These are phyloP conservation scores for Pyrus betulifolia DNA, from an alignment of 306 rosid species.

Conservation along the genomic window DNA sequence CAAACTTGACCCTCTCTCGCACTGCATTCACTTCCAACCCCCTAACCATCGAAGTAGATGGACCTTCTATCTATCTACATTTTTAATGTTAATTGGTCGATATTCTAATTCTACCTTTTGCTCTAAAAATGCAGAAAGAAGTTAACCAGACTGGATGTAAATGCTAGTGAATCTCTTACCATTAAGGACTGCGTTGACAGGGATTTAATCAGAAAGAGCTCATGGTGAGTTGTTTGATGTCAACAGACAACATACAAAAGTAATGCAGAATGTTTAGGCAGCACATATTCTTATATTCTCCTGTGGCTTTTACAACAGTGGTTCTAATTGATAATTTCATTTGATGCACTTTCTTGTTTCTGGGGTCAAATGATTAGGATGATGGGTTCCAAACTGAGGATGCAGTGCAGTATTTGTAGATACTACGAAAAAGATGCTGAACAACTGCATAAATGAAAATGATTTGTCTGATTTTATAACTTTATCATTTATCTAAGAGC, in stretches of 20 bases:
- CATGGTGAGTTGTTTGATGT: constrained; percentile 54
- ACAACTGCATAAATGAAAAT: background rate
- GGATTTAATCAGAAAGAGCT: constrained; percentile 61
- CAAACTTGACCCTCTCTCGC: no score
- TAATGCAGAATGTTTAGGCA: background rate
- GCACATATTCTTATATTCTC: background rate
- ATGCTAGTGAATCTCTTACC: constrained; percentile 72
- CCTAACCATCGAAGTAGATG: no score
- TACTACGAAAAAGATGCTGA: no score
- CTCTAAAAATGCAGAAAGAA: constrained; percentile 63
- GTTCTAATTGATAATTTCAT: background rate
- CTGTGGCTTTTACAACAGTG: background rate
- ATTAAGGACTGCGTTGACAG: constrained; percentile 67
- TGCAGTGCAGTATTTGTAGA: no score
- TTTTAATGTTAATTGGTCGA: background rate
- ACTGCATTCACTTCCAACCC: no score
- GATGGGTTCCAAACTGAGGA: no score
- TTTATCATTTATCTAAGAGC: background rate
- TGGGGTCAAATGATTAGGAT: background rate
- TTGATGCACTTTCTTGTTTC: background rate
- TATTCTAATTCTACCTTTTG: constrained; percentile 10
- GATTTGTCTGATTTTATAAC: background rate
- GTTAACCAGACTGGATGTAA: constrained; percentile 66
- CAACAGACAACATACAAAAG: background rate
- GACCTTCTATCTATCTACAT: no score